Conservation (phyloP, 768 basidiomycete species). For the Fomitopsis pulvina region DNA sequence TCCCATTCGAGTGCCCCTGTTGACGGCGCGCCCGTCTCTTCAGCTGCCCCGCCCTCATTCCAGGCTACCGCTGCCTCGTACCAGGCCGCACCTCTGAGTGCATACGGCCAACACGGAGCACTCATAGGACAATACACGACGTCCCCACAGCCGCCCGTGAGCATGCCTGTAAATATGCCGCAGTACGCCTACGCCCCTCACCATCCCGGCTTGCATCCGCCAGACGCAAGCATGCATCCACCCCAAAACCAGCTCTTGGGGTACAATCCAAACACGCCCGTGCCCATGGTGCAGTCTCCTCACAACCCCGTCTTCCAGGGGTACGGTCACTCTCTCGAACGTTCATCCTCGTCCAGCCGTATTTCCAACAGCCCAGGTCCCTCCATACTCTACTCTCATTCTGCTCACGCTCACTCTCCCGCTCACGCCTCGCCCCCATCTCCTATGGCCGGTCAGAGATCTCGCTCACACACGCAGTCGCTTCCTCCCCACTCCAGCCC, state of each 20-base stretch:
- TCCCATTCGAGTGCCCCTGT: constrained; percentile 7
- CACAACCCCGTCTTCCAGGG: constrained; percentile 31
- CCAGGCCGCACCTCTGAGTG: constrained; percentile 3
- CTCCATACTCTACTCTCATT: constrained; percentile 12
- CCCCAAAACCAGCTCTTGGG: constrained; percentile 27
- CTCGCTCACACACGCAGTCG: constrained; percentile 8
- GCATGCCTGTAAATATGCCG: constrained; percentile 15
- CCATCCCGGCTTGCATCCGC: constrained; percentile 29
- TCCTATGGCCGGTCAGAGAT: constrained; percentile 13
- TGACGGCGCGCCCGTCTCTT: constrained; percentile 23
- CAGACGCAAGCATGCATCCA: constrained; percentile 32
- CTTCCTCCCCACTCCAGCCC: constrained; percentile 13
- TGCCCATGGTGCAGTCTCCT: constrained; percentile 29
- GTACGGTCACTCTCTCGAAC: constrained; percentile 31
- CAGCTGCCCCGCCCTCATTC: constrained; percentile 14
- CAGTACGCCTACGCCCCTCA: constrained; percentile 27
- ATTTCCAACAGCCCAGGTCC: constrained; percentile 9
- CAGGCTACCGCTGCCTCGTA: constrained; percentile 19
- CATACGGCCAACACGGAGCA: constrained; percentile 24
- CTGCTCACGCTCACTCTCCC: constrained; percentile 7
- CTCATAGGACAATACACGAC: constrained; percentile 43
- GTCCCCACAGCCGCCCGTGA: constrained; percentile 28
- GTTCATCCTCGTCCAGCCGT: constrained; percentile 22
- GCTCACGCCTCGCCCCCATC: constrained; percentile 17
- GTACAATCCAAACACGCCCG: constrained; percentile 30